Evolutionary conservation across 1,284 basidiomycete genomes (phyloP), one percentile per base, ranked within the genome.

Genomic region (Peniophora sp.): DNA sequence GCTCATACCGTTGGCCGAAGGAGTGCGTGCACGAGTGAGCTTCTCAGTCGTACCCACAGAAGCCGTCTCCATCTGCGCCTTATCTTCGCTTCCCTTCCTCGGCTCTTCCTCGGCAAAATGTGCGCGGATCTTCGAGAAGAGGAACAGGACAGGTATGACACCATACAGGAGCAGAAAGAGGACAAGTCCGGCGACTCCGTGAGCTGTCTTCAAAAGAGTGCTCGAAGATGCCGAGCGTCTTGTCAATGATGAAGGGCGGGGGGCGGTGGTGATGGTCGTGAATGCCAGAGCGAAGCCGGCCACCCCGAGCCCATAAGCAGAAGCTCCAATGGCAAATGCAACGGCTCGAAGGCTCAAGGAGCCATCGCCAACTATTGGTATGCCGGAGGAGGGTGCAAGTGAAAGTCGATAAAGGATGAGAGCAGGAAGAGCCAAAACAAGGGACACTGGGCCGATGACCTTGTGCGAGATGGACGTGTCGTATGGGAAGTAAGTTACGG

Each of bases 381-480:
- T 11, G 22, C 43, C 61, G 24, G 61, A 44, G 49, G 60, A 53
- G 54, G 72, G 63, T 8, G 76, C 72, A 20, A 72, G 69, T 24
- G 72, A 72, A 44, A 79, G 61, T 44, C 87, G 78, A 55, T 73
- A 71, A 38, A 83, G 60, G 20, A 86, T 64, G 45, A 82, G 60
- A 2, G 75, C 70, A 17, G 74, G 75, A 48, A 85, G 70, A 17
- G 83, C 63, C 24, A 85, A 60, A 14, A 73, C 79, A 25, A 86
- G 53, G 10, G 87, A 89, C 20, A 87, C 61, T 3, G 86, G 78
- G 2, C 82, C 73, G 6, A 84, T 61, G 34, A 80, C 62, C 65
- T 87, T 89, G 69, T 90, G 88, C 16, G 68, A 55, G 24, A 77
- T 61, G 2, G 82, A 80, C 8, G 79, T 79, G 56, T 82, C 67